Percentiles rank a stretch among this genome's conserved stretches.
Evolutionary conservation across 441 rosid genomes (phyloP).

Genomic region (Croton laevigatus): DNA sequence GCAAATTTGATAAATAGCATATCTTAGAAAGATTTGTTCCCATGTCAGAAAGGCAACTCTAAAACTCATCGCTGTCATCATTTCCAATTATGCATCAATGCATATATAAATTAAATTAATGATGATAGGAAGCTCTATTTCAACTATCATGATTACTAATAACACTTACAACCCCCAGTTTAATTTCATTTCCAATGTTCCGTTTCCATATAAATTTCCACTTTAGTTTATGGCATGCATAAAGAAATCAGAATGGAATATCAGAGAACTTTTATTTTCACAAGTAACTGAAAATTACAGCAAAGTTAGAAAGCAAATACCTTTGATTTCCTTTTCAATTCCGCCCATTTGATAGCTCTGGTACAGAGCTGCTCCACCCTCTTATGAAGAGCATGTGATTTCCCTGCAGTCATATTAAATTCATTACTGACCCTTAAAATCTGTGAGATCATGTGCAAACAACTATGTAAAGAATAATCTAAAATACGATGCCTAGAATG

Average conservation of each 20-base stretch:
- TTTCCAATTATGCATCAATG: background rate
- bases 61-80: background rate
- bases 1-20: background rate
- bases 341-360: constrained; percentile 96
- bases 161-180: background rate
- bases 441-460: background rate
- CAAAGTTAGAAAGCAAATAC: constrained; percentile 37
- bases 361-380: constrained; percentile 99
- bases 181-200: background rate
- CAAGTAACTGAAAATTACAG: background rate
- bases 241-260: constrained; percentile 4
- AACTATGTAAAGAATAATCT: background rate
- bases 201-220: background rate
- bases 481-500: background rate
- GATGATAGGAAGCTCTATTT: background rate
- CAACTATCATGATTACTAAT: background rate
- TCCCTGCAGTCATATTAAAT: constrained; percentile 52
- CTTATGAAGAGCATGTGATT: constrained; percentile 99
- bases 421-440: constrained; percentile 10
- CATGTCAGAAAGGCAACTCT: background rate
- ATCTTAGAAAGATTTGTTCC: background rate
- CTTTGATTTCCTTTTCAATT: constrained; percentile 87
- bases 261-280: background rate
- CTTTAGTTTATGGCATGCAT: background rate
- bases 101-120: background rate